Evolutionary conservation across 2,329 filamentous ascomycete genomes (phyloP).

Genomic region (Microsporum canis): DNA sequence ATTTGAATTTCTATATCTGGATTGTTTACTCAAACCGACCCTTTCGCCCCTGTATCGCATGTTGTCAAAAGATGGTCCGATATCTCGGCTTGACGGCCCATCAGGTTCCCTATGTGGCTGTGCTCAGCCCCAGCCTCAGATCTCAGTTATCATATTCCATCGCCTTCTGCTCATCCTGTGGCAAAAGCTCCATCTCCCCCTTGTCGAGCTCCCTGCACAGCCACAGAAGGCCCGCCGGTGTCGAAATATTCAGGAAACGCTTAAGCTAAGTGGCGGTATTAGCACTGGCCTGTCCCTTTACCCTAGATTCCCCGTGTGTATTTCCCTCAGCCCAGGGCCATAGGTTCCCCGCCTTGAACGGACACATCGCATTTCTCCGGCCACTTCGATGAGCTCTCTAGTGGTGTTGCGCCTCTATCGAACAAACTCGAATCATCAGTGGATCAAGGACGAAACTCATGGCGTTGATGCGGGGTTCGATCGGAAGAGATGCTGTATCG

Average conservation of each 20-base stretch:
- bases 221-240: not conserved
- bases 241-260: not conserved
- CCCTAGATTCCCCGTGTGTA: not conserved
- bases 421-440: not conserved
- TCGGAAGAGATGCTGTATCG: not conserved
- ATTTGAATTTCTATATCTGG: not conserved
- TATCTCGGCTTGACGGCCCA: not conserved
- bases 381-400: not conserved
- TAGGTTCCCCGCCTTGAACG: not conserved
- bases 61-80: not conserved
- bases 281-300: not conserved
- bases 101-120: not conserved
- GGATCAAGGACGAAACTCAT: not conserved
- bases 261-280: not conserved
- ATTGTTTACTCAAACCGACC: not conserved
- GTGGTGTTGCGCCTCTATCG: not conserved
- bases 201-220: not conserved
- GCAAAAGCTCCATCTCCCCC: not conserved
- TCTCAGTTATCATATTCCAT: not conserved
- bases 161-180: not conserved
- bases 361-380: not conserved
- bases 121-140: not conserved
- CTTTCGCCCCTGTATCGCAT: not conserved
- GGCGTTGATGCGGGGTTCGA: constrained; percentile 1
- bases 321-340: not conserved